Conservation (phyloP, 352 stramenopile species). For the Pythium aquatile region DNA sequence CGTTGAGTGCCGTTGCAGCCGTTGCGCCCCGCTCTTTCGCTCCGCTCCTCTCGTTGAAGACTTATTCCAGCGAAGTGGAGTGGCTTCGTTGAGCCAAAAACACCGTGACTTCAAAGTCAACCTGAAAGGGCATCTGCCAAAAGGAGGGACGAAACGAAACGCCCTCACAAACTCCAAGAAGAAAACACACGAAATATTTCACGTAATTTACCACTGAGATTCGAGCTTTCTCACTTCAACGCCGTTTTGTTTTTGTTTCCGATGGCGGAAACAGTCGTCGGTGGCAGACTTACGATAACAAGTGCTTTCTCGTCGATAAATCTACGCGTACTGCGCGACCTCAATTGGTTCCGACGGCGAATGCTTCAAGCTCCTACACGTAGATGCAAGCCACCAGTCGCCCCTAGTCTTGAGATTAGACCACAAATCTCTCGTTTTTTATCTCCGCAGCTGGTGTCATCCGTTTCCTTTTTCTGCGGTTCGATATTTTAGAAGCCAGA, state of each 20-base stretch:
- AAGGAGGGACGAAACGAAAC: constrained; percentile 19
- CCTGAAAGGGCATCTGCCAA: constrained; percentile 16
- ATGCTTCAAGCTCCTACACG: no score
- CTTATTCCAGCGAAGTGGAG: neutral
- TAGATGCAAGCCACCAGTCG: no score
- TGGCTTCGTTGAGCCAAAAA: constrained; percentile 14
- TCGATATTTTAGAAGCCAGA: neutral
- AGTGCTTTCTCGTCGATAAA: neutral
- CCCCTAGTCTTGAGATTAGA: neutral
- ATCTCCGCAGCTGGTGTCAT: neutral
- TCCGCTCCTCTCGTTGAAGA: neutral
- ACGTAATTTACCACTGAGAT: constrained; percentile 8
- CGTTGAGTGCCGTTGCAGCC: neutral
- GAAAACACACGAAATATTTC: constrained; percentile 12
- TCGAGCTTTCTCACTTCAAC: neutral
- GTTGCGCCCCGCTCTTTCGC: neutral
- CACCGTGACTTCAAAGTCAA: constrained; percentile 12
- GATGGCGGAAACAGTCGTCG: neutral
- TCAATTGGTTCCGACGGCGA: no score
- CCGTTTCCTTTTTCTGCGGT: neutral
- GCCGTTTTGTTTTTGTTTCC: neutral
- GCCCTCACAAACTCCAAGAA: constrained; percentile 2
- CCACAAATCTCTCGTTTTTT: neutral
- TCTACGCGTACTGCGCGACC: no score
- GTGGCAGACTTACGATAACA: neutral